Evolutionary conservation across 2,329 filamentous ascomycete genomes (phyloP).

Genomic region (Penicillium sp.): DNA sequence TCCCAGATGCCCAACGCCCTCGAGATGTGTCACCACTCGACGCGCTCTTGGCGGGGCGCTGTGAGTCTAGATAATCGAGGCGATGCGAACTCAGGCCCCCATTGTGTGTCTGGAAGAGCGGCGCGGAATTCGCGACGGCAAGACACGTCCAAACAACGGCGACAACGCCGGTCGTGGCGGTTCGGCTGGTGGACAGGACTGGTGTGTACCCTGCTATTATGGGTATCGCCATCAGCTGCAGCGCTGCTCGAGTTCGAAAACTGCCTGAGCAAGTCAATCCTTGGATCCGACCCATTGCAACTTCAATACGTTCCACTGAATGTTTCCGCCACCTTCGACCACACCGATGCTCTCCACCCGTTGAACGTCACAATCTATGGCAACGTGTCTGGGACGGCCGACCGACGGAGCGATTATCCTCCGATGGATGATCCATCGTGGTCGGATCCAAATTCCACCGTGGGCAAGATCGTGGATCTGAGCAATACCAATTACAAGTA

Average conservation of each 20-base stretch:
- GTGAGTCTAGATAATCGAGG: neutral
- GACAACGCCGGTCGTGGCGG: conserved; percentile 10
- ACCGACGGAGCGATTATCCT: conserved; percentile 51
- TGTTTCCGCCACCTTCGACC: conserved; percentile 69
- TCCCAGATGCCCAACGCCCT: conserved; percentile 28
- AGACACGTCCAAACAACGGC: conserved; percentile 20
- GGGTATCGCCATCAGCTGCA: conserved; percentile 48
- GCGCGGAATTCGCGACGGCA: conserved; percentile 17
- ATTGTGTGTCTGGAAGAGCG: conserved; percentile 5
- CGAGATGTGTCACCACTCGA: conserved; percentile 30
- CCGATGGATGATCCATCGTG: conserved; percentile 54
- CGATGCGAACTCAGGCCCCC: conserved; percentile 7
- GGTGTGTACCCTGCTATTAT: conserved; percentile 18
- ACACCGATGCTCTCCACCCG: conserved; percentile 53
- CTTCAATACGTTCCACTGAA: conserved; percentile 76
- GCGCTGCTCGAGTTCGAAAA: conserved; percentile 75
- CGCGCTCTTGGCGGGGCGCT: conserved; percentile 13
- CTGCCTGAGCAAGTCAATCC: conserved; percentile 60
- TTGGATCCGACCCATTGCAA: conserved; percentile 53
- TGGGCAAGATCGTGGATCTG: conserved; percentile 71
- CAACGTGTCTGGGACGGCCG: conserved; percentile 73
- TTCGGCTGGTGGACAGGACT: conserved; percentile 16
- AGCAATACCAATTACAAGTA: conserved; percentile 54
- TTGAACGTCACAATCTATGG: conserved; percentile 79
- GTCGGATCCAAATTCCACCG: conserved; percentile 54